Evolutionary conservation across 2,329 filamentous ascomycete species (phyloP).

Genomic region (Thielaviopsis euricoi): DNA sequence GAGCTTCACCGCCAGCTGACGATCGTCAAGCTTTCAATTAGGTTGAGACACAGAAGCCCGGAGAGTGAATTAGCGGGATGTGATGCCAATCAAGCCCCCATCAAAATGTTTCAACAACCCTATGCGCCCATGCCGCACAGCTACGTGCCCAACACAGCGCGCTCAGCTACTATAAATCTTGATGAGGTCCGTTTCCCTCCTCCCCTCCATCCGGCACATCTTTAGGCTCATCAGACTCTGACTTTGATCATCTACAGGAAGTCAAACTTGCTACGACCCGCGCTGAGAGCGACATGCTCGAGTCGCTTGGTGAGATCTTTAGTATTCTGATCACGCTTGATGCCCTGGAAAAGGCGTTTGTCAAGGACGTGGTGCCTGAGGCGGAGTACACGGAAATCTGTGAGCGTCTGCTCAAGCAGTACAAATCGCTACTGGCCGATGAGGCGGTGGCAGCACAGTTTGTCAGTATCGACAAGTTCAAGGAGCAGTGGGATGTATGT

Average conservation of each 20-base stretch:
- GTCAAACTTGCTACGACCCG: constrained; percentile 79
- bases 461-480: constrained; percentile 78
- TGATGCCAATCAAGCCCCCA: constrained; percentile 1
- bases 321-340: constrained; percentile 94
- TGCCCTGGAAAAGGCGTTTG: constrained; percentile 87
- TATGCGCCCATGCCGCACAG: constrained; percentile 85
- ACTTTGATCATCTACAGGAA: constrained; percentile 45
- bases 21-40: not conserved
- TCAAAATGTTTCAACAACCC: constrained; percentile 44
- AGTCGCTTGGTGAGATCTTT: constrained; percentile 92
- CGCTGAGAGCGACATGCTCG: constrained; percentile 81
- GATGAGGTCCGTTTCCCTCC: constrained; percentile 51
- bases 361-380: constrained; percentile 87
- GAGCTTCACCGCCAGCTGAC: not conserved
- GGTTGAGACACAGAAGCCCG: not conserved
- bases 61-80: not conserved
- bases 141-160: constrained; percentile 70
- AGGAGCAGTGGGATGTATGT: constrained; percentile 76
- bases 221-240: not conserved
- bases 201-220: not conserved
- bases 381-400: constrained; percentile 93
- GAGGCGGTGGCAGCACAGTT: constrained; percentile 84
- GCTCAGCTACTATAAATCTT: constrained; percentile 81
- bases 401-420: constrained; percentile 84
- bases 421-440: constrained; percentile 83